Base-by-base conservation (phyloP, 108 stramenopile genomes). In the Cyclotella kingstonii region DNA sequence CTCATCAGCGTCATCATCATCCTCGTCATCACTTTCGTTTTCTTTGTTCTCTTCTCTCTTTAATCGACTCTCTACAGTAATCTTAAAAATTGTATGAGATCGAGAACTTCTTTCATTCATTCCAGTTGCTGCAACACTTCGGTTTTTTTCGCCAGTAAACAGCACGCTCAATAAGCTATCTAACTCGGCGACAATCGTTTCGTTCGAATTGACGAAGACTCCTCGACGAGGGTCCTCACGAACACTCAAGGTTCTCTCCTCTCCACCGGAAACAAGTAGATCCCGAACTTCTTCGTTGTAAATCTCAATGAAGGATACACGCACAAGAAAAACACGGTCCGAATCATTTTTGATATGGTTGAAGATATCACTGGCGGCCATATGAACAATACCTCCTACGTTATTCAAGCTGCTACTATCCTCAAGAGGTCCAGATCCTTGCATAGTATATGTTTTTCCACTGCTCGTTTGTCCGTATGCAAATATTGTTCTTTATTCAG, bases 271-370 rank as follows among this genome's bases (percentile, higher is more conserved):
- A 14, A 66, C 81, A 0, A 99, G 81, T 56, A 99, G 73, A 78
- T 99, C 99, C 3, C 95, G 70, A 4, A 99, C 95, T 49, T 97
- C 91, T 76, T 99, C 99, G 69, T 99, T 98, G 82, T 99, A 99
- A 52, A 99, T 98, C 66, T 99, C 99, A 51, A 99, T 78, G 63
- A 96, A 99, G 21, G 93, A 95, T 1, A 94, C 93, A 30, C 96
- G 82, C 19, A 97, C 81, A 9, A 95, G 55, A 73, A 95, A 97
- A 19, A 82, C 75, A 10, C 88, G 73, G 25, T 87, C 76, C 11
- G 74, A 55, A 18, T 73, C 67, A 23, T 78, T 68, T 34, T 75
- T 62, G 63, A 93, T 90, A 23, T 85, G 75, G 41, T 59, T 33
- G 55, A 92, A 93, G 19, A 93, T 93, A 53, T 93, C 90, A 1